Evolutionary conservation across 2,329 filamentous ascomycete genomes (phyloP), one percentile per base, ranked within the genome.

Genomic region (Alternaria ethzedia): DNA sequence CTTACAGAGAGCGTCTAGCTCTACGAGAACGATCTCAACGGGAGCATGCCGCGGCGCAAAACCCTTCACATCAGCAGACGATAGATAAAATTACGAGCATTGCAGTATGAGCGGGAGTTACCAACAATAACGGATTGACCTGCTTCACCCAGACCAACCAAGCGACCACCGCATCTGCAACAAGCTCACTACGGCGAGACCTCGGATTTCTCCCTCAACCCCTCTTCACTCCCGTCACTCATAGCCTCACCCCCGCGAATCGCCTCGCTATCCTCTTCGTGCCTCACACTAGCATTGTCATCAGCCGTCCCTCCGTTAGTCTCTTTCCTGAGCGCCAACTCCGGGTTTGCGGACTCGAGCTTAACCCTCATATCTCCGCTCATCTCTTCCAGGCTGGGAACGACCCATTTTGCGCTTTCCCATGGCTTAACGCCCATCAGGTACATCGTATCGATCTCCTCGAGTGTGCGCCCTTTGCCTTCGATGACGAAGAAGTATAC

Each of bases 401-500:
- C 68, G 6, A 70, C 61, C 85, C 85, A 91, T 62, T 84, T 82
- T 13, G 82, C 72, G 66, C 87, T 90, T 82, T 88, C 86, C 82
- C 87, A 87, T 0, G 90, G 89, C 68, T 82, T 86, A 25, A 92
- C 88, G 17, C 82, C 82, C 62, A 89, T 82, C 26, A 91, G 81
- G 67, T 93, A 93, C 84, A 88, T 86, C 60, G 86, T 84, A 73
- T 94, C 91, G 57, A 94, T 90, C 77, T 94, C 91, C 80, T 94
- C 92, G 0, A 94, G 84, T 0, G 88, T 90, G 9, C 90, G 87
- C 52, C 90, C 91, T 75, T 91, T 88, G 51, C 88, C 89, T 76
- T 94, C 91, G 52, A 91, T 87, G 61, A 94, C 86, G 76, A 93
- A 93, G 81, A 94, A 91, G 82, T 90, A 94, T 44, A 94, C 89